A percentile compares a stretch with the other conserved stretches of the same genome.
Evolutionary conservation across 805 yeast species (phyloP).

Genomic region (Starmerella riodocensis): DNA sequence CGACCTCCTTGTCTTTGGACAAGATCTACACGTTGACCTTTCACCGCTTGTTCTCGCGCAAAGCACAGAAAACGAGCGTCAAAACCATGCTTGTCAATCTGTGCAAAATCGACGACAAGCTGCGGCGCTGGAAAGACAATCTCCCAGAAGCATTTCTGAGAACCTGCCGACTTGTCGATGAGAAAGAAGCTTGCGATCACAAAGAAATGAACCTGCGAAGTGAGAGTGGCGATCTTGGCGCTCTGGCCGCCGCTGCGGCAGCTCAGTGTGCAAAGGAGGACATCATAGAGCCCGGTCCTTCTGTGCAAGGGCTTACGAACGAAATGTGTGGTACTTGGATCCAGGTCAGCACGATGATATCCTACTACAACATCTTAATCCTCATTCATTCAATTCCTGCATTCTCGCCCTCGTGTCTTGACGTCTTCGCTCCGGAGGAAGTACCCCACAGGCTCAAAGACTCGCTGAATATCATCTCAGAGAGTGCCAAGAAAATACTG

Average conservation of each 20-base stretch:
- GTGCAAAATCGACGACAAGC: conserved; percentile 10
- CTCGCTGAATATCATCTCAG: conserved; percentile 12
- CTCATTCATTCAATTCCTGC: conserved; percentile 21
- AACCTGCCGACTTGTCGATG: conserved; percentile 2
- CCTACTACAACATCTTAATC: conserved; percentile 15
- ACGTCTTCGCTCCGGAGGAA: conserved; percentile 4
- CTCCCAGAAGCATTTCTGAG: conserved; percentile 6
- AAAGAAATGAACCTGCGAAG: background rate
- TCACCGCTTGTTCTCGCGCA: conserved; percentile 14
- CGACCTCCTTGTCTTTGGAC: conserved; percentile 6
- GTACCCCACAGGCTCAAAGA: conserved; percentile 8
- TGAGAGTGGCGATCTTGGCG: no score
- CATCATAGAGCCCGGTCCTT: background rate
- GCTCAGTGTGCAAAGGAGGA: no score
- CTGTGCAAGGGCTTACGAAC: background rate
- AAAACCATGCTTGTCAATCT: conserved; percentile 11
- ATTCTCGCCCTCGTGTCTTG: conserved; percentile 17
- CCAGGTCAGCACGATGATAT: conserved; percentile 3
- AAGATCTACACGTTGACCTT: conserved; percentile 13
- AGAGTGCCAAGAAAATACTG: conserved; percentile 7
- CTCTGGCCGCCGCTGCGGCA: no score
- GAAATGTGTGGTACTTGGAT: background rate
- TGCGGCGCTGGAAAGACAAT: conserved; percentile 14
- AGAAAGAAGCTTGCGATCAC: background rate
- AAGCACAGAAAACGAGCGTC: conserved; percentile 12